Base-by-base conservation (phyloP, 441 rosid genomes). In the Erodium texanum region DNA sequence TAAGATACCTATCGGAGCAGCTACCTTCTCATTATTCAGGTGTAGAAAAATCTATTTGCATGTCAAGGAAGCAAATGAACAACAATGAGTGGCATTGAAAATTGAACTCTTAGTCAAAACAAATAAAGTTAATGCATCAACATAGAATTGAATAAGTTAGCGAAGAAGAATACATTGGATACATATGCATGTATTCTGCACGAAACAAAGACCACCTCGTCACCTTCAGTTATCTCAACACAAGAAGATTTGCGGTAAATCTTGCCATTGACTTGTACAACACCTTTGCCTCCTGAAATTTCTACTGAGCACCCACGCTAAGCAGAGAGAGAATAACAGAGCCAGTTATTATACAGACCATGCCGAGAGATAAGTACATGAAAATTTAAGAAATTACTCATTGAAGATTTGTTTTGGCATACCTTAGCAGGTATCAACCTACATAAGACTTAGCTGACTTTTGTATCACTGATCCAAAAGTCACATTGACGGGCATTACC, bases 101-200 rank as follows among this genome's bases (percentile, higher is more conserved):
- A 64, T 65, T 70, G 19, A 14, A 71, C 20, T 29, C 27, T 71
- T 20, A 62, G 62, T 36, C 63, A 66, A 69, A 14, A 11, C 50
- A 43, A 43, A 11, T 43, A 43, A 0, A 43, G 50, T 3, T 43
- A 43, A 12, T 43, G 50, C 50, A 43, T 43, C n/a, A 43, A 43
- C 50, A 43, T 43, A 3, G 50, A 12, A 34, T n/a, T 3, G 3
- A 14, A 43, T 43, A 43, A 43, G 5, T 14, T 43, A 14, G 41
- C 34, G 70, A 85, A 95, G 98, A n/a, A n/a, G n/a, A n/a, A n/a
- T n/a, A n/a, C n/a, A n/a, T n/a, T n/a, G n/a, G 99, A 95, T 95
- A 95, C 99, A 73, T 95, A 95, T 71, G 99, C 87, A 83, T 95
- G 95, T 77, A 83, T 87, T 43, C 86, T 92, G 8, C 86, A 66